Conservation (phyloP, 1,284 basidiomycete species). For the Pseudozyma hubeiensis region DNA sequence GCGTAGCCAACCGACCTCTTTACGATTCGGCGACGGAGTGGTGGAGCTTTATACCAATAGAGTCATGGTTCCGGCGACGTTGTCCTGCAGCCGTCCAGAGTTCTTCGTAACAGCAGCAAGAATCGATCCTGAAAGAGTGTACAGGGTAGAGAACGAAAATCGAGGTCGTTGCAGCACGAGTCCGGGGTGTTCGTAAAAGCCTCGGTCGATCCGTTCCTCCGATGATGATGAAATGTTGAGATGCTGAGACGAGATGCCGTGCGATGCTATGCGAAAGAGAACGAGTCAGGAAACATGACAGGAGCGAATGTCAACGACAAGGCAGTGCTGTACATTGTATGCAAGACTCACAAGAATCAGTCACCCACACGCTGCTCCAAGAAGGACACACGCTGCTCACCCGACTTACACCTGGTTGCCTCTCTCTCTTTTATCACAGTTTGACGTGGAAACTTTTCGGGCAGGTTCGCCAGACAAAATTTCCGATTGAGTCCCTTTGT, state of each 20-base stretch:
- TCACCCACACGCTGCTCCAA: too few species aligned
- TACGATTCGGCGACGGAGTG: too few species aligned
- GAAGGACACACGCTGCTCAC: too few species aligned
- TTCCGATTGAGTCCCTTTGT: too few species aligned
- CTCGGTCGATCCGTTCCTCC: background rate
- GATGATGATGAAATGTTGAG: background rate
- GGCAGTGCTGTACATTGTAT: too few species aligned
- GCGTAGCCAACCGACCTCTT: background rate
- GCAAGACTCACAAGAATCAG: too few species aligned
- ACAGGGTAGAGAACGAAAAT: background rate
- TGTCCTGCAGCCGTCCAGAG: too few species aligned
- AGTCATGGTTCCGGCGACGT: background rate
- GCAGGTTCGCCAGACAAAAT: conserved; percentile 2
- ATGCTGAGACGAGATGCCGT: background rate
- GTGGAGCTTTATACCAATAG: conserved; percentile 1
- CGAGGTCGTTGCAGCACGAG: background rate
- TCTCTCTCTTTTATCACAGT: background rate
- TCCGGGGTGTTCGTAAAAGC: too few species aligned
- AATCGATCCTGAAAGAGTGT: background rate
- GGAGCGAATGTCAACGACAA: too few species aligned
- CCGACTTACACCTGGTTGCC: too few species aligned
- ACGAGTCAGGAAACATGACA: background rate
- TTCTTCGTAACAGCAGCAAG: background rate
- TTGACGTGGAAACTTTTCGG: background rate
- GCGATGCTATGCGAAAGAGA: background rate